These are phyloP conservation scores for Gossypium laxum DNA, from an alignment of 441 rosid genomes.

Conservation along the genomic window DNA sequence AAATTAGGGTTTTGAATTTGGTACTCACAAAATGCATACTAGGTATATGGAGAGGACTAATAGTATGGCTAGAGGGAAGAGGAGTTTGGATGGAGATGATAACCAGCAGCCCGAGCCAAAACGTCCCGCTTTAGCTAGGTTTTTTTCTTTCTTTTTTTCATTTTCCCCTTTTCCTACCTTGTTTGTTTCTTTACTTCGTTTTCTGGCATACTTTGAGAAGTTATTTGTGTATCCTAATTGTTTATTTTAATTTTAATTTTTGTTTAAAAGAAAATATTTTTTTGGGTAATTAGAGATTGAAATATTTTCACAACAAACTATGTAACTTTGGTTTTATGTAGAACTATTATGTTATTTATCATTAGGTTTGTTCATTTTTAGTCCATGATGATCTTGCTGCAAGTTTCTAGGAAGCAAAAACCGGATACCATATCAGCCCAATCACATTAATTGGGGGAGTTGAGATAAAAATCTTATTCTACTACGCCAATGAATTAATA, in stretches of 20 bases:
- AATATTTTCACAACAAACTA: neutral
- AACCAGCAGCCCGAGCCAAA: constrained; percentile 68
- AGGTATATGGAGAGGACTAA: constrained; percentile 70
- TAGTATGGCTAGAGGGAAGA: constrained; percentile 83
- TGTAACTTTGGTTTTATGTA: neutral
- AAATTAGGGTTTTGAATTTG: constrained; percentile 25
- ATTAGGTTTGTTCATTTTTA: neutral
- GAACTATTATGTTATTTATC: neutral
- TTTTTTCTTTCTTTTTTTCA: neutral
- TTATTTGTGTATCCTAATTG: no score
- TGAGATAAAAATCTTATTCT: neutral
- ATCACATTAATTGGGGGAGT: neutral
- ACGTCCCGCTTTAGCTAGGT: constrained; percentile 94
- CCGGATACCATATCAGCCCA: neutral
- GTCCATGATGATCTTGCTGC: neutral
- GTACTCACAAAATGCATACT: constrained; percentile 33
- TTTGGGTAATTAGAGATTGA: neutral
- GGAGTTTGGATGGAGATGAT: constrained; percentile 62
- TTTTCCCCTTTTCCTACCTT: neutral
- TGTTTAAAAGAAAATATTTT: neutral
- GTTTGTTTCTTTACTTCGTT: neutral
- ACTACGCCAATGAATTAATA: neutral
- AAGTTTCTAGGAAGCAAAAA: neutral
- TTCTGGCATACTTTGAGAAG: neutral
- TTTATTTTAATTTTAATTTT: no score